phyloP scores from a whole-genome alignment of 257 asterid genomes.

The Nicotiana knightiana region DNA sequence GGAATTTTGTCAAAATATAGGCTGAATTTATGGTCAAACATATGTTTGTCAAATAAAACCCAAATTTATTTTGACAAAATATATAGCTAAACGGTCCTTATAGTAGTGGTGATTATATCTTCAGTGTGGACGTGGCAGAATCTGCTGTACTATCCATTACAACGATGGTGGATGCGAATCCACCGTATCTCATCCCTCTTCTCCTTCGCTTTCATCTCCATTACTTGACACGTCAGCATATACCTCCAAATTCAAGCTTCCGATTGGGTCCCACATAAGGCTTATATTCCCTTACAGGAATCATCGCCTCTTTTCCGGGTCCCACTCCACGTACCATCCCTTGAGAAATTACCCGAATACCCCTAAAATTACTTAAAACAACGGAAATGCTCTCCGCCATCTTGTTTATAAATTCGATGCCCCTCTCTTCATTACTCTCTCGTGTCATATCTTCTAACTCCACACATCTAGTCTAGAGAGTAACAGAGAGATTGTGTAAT shows the following conservation, averaged over 20 bases:
- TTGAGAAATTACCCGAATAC: background rate
- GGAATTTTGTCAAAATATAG: no score
- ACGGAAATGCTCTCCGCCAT: conserved; percentile 27
- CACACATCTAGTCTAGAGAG: conserved; percentile 11
- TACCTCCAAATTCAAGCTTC: conserved; percentile 12
- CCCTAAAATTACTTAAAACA: background rate
- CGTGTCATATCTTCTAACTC: conserved; percentile 19
- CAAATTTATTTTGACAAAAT: no score
- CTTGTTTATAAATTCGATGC: conserved; percentile 40
- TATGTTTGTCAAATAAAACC: no score
- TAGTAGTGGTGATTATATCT: background rate
- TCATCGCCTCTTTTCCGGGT: conserved; percentile 36
- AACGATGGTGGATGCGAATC: conserved; percentile 21
- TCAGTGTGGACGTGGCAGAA: conserved; percentile 17
- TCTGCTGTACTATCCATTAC: background rate
- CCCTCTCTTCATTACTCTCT: conserved; percentile 12
- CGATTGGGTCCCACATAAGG: conserved; percentile 14
- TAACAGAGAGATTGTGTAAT: background rate
- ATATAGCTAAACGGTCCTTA: no score
- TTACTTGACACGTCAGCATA: conserved; percentile 28
- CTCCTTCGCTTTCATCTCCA: conserved; percentile 21
- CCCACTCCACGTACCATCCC: conserved; percentile 26
- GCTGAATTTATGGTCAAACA: no score
- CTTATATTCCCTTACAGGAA: conserved; percentile 24
- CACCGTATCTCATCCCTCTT: background rate